Evolutionary conservation across 108 stramenopile species (phyloP), one percentile per base, ranked within the genome.

Genomic region (Pseudonitzschia delicatissima): DNA sequence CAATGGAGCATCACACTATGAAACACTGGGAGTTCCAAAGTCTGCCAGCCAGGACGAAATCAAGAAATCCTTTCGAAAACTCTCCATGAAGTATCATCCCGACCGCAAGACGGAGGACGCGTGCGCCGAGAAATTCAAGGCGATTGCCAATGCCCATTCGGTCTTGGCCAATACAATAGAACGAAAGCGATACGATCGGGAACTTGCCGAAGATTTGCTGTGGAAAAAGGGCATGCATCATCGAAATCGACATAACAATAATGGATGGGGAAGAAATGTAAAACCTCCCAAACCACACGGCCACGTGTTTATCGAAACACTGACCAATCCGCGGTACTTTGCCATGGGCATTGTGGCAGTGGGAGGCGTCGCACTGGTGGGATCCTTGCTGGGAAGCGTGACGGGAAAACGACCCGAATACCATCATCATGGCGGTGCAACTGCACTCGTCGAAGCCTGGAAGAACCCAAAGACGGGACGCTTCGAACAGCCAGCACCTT

Each of bases 51-150:
- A 69, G 44, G 82, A 81, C 9, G 93, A 95, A 71, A 97, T 99
- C 57, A 96, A 96, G 68, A 79, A 81, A 51, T 90, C 94, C 40
- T 99, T 97, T 78, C 88, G 94, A 36, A 86, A 88, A 64, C 68
- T 95, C 8, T 90, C 89, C 63, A 85, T 96, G 69, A 82, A 93
- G 68, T 86, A 72, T 18, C 98, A 99, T 77, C 98, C 98, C 2
- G 98, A 98, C 69, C 82, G 93, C 4, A 76, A 84, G 15, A 57
- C 67, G 20, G 72, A 62, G 21, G 40, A 66, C 32, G 32, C 78
- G 5, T 71, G 75, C 47, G 74, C 73, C 23, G 87, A 88, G 42
- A 68, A 68, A 57, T 93, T 93, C 82, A 89, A 90, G 63, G 73
- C 57, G 1, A 88, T 93, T 53, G 77, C 87, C 45, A 79, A 87